Conservation (phyloP, 2,329 filamentous ascomycete species). For the Aschersonia sp. region DNA sequence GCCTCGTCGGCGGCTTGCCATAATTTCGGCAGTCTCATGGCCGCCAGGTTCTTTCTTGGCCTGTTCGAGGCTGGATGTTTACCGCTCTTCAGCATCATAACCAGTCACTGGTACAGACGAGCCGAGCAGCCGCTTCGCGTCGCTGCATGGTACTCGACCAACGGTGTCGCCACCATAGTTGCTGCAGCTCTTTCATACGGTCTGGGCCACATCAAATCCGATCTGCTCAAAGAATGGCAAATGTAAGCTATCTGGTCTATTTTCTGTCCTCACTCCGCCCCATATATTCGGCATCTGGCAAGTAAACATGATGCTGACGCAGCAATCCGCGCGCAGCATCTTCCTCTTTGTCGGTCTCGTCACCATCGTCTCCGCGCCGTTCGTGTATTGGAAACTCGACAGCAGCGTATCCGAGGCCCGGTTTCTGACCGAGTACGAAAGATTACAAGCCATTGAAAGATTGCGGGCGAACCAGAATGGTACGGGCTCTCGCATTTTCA, state of each 20-base stretch:
- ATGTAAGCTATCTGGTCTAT: slow-evolving; percentile 6
- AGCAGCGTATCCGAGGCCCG: slow-evolving; percentile 40
- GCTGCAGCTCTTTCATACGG: slow-evolving; percentile 42
- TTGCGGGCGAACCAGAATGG: slow-evolving; percentile 65
- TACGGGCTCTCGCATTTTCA: slow-evolving; percentile 56
- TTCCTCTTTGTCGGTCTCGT: slow-evolving; percentile 48
- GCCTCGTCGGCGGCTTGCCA: slow-evolving; percentile 30
- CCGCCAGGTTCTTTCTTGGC: slow-evolving; percentile 31
- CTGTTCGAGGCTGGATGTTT: slow-evolving; percentile 38
- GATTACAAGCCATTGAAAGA: slow-evolving; percentile 53
- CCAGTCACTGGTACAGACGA: slow-evolving; percentile 30
- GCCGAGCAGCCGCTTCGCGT: slow-evolving; percentile 48
- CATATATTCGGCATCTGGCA: background rate
- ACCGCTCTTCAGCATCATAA: slow-evolving; percentile 31
- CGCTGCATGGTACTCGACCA: slow-evolving; percentile 53
- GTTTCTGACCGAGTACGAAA: slow-evolving; percentile 51
- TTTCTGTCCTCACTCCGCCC: background rate
- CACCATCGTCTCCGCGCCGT: slow-evolving; percentile 40
- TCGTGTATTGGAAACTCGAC: slow-evolving; percentile 46
- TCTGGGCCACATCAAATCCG: slow-evolving; percentile 33
- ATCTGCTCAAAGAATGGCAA: slow-evolving; percentile 9
- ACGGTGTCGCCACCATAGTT: slow-evolving; percentile 40
- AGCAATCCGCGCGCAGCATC: slow-evolving; percentile 12
- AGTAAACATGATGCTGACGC: background rate
- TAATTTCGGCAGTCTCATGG: slow-evolving; percentile 31